These are phyloP conservation scores for Rhodotorula kratochvilovae DNA, from an alignment of 768 basidiomycete genomes.

Conservation along the genomic window DNA sequence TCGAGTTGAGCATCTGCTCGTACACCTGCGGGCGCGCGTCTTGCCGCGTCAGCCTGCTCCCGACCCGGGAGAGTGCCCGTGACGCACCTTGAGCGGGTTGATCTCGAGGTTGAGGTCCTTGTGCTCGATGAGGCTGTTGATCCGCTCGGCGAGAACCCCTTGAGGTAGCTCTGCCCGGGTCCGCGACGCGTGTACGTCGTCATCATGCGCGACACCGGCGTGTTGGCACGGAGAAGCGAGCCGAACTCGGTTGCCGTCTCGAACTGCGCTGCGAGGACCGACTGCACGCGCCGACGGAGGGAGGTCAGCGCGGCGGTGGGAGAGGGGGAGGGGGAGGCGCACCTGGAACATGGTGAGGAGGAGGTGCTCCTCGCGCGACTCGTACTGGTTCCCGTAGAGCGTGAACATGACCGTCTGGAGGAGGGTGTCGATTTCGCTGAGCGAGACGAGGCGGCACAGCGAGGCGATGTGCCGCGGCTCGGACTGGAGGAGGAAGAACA, in stretches of 20 bases:
- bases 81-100: slow-evolving; percentile 85
- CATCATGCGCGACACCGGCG: slow-evolving; percentile 99
- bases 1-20: slow-evolving; percentile 99
- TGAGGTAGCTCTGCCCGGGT: slow-evolving; percentile 96
- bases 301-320: not conserved
- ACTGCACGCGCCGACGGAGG: slow-evolving; percentile 53
- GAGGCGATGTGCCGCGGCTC: slow-evolving; percentile 96
- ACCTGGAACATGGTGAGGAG: slow-evolving; percentile 93
- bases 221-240: slow-evolving; percentile 96
- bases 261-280: slow-evolving; percentile 96
- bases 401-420: slow-evolving; percentile 99
- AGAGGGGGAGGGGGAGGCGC: slow-evolving; percentile 17
- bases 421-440: slow-evolving; percentile 96
- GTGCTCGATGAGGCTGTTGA: slow-evolving; percentile 98
- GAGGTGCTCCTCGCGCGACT: slow-evolving; percentile 94
- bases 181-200: slow-evolving; percentile 98
- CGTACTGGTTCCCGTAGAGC: slow-evolving; percentile 97
- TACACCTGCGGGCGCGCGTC: slow-evolving; percentile 63
- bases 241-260: slow-evolving; percentile 98
- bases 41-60: not conserved
- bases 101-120: slow-evolving; percentile 99
- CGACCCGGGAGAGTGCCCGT: not conserved
- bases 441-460: slow-evolving; percentile 88
- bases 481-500: slow-evolving; percentile 96
- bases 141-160: slow-evolving; percentile 96